Evolutionary conservation across 371 early-diverging fungal genomes (phyloP), one percentile per base, ranked within the genome.

Genomic region (Ordospora colligata): DNA sequence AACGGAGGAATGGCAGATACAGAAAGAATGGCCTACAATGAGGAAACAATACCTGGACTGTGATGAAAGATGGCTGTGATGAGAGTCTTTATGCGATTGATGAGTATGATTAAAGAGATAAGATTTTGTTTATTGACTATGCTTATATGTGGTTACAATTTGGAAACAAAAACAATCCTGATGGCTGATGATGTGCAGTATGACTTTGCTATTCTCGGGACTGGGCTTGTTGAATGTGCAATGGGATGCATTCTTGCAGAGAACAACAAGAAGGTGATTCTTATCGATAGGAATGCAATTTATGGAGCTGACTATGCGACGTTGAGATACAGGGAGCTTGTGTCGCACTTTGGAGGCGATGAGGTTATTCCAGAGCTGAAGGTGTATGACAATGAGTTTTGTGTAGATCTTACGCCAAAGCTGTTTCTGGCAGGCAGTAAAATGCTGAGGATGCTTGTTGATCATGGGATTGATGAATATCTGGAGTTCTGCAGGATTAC

Each of bases 171-270:
- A 25, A 53, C 46, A 53, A 43, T 63, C 72, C 52, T 42, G 19
- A 69, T 42, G 58, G 53, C 53, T 53, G 10, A 37, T 9, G 42
- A 50, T 8, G 50, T 51, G 42, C 42, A 73, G 12, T 80, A 77
- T 68, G 80, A 80, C 45, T 80, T 62, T 69, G 74, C 76, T 32
- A 74, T 80, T 10, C 40, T 80, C 12, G 99, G 99, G 70, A 97
- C 99, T 53, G 98, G 98, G 67, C 88, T 99, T 76, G 93, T 96
- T 83, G 97, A 99, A 87, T 96, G 97, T 86, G 91, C 96, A 83
- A 88, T 99, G 50, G 93, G 94, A n/a, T 94, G 95, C 64, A 88
- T 97, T 47, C 88, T 97, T 40, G 93, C 96, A 14, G 91, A 94
- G 47, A 93, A 95, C 79, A 93, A 93, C 76, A 95, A 96, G 86